Percentiles rank a stretch among this genome's conserved stretches.
Conservation (phyloP, 805 yeast species). For the Spencermartinsiella europaea region DNA sequence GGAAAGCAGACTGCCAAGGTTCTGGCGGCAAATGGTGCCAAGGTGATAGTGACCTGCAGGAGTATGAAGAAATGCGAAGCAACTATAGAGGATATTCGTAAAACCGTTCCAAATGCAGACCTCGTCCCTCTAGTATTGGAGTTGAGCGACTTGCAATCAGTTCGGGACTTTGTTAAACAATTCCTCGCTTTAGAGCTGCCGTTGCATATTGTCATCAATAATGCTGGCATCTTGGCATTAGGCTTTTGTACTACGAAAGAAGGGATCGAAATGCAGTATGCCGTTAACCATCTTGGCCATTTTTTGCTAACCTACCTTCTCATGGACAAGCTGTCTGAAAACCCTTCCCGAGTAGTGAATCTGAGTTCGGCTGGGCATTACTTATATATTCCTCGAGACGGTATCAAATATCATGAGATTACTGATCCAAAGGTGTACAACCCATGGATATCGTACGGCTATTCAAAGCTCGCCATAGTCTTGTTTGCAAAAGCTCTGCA, state of each 20-base stretch:
- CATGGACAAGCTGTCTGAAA: constrained; percentile 40
- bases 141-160: constrained; percentile 12
- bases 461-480: constrained; percentile 15
- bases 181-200: no score
- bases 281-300: constrained; percentile 72
- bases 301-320: no score
- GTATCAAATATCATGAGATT: no score
- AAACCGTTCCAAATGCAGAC: constrained; percentile 9
- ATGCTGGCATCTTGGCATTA: background rate
- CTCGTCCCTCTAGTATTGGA: constrained; percentile 13
- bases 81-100: constrained; percentile 6
- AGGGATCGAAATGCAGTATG: constrained; percentile 73
- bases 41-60: constrained; percentile 12
- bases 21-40: constrained; percentile 9
- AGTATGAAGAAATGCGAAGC: background rate
- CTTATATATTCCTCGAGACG: no score
- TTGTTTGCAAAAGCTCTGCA: constrained; percentile 8
- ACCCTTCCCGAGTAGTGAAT: background rate
- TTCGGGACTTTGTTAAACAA: no score
- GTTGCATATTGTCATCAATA: no score
- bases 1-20: constrained; percentile 16
- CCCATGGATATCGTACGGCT: constrained; percentile 8
- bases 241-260: no score
- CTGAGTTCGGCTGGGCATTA: background rate
- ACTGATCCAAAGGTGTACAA: constrained; percentile 2